Percentiles rank a stretch among this genome's conserved stretches.
Evolutionary conservation across 148 eudicot genomes (phyloP).

Genomic region (Simmondsia chinensis): DNA sequence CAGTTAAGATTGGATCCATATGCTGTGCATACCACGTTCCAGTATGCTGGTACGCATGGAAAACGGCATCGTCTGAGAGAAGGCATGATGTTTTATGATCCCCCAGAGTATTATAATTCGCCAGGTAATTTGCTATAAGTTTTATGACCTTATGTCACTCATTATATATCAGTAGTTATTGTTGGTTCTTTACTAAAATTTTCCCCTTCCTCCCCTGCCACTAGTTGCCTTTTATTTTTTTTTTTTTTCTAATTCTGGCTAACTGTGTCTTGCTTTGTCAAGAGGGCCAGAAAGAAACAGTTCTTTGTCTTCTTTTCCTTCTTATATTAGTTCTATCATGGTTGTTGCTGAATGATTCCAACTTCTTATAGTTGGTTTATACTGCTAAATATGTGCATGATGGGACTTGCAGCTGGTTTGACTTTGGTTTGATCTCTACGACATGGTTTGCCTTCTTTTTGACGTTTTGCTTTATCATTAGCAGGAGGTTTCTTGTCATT

Average conservation of each 20-base stretch:
- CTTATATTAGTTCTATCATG: no score
- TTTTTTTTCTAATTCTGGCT: no score
- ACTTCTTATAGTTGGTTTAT: no score
- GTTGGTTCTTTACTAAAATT: no score
- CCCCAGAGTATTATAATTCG: constrained; percentile 76
- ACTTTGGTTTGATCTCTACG: no score
- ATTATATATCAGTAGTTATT: not conserved
- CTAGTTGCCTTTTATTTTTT: no score
- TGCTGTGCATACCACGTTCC: constrained; percentile 96
- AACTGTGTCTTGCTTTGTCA: no score
- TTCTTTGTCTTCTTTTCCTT: no score
- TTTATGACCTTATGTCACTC: not conserved
- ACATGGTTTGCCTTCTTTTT: not conserved
- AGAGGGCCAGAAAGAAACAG: no score
- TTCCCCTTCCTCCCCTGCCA: not conserved
- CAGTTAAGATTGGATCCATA: constrained; percentile 86
- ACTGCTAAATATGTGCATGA: no score
- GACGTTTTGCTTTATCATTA: constrained; percentile 10
- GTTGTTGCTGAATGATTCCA: no score
- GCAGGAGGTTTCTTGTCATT: constrained; percentile 94
- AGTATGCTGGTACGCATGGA: constrained; percentile 91
- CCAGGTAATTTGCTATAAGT: constrained; percentile 33
- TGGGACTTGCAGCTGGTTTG: no score
- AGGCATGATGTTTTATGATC: constrained; percentile 87
- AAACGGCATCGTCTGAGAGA: constrained; percentile 93